Conservation (phyloP, 345 rosid genomes). For the Populus tremula region DNA sequence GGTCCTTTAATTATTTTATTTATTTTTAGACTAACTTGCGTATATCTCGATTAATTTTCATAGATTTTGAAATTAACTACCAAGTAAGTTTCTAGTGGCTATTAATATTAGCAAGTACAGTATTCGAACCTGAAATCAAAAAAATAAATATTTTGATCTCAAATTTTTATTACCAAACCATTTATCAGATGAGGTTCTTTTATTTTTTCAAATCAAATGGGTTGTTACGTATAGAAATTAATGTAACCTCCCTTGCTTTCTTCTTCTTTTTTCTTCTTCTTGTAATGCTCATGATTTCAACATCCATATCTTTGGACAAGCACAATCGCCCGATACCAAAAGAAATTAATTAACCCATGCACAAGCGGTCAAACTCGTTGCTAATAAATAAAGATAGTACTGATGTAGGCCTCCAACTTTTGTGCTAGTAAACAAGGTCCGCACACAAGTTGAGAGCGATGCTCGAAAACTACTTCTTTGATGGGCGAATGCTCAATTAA, state of each 20-base stretch:
- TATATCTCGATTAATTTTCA: no score
- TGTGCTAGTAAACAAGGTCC: not conserved
- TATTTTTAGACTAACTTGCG: no score
- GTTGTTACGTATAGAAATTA: not conserved
- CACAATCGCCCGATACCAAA: conserved; percentile 5
- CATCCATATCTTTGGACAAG: not conserved
- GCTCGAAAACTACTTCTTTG: not conserved
- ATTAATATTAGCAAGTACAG: no score
- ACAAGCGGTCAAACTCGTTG: conserved; percentile 16
- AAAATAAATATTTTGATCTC: no score
- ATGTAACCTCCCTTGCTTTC: not conserved
- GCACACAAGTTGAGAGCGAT: not conserved
- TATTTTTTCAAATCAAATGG: not conserved
- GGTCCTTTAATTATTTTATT: not conserved
- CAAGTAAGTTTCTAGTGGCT: rapidly evolving
- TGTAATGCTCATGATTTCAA: no score
- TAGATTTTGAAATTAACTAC: no score
- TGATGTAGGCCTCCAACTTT: conserved; percentile 10
- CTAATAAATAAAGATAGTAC: not conserved
- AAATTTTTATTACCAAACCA: no score
- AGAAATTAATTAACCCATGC: not conserved
- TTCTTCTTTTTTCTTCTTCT: no score
- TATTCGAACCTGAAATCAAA: no score
- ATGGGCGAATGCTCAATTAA: not conserved
- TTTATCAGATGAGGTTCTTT: no score